Evolutionary conservation across 2,329 filamentous ascomycete genomes (phyloP), one percentile per base, ranked within the genome.

Genomic region (Fusarium sp.): DNA sequence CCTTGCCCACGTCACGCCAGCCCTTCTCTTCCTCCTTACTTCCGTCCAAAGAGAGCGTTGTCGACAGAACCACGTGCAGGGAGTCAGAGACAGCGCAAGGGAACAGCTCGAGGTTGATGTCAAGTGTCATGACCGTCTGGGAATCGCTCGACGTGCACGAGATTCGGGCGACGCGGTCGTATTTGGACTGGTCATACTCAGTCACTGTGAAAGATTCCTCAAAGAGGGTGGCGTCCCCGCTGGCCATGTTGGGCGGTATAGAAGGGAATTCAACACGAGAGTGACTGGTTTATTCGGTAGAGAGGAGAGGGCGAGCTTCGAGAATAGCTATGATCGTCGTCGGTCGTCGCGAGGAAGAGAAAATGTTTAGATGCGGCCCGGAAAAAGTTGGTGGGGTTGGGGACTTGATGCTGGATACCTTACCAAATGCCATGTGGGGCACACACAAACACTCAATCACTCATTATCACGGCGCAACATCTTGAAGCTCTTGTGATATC

Each of bases 61-160:
- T 94, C 17, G 95, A 93, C 55, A 99, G 84, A 12, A 95, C 89
- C 68, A 97, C 84, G 68, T 92, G 90, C 59, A 99, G 80, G 15
- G 85, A 90, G 72, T 97, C 94, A 76, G 91, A 91, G 10, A 88
- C 82, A 38, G 83, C 78, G 73, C 92, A 88, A 3, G 92, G 92
- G 80, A 96, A 97, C 9, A 99, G 88, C 81, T 99, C 95, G 58
- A 88, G 91, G 84, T 98, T 97, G 81, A 98, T 89, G 81, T 99
- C 96, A 62, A 99, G 91, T 7, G 88, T 90, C 83, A 98, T 89
- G 67, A 88, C 85, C 28, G 91, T 92, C 67, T 88, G 85, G 72
- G 86, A 87, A 81, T 97, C 93, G 70, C 86, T 84, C 23, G 91
- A 95, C 50, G 86, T 91, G 76, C 89, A 94, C 55, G 84, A 88